Conservation (phyloP, 2,329 filamentous ascomycete genomes). For the Colletotrichum musae region DNA sequence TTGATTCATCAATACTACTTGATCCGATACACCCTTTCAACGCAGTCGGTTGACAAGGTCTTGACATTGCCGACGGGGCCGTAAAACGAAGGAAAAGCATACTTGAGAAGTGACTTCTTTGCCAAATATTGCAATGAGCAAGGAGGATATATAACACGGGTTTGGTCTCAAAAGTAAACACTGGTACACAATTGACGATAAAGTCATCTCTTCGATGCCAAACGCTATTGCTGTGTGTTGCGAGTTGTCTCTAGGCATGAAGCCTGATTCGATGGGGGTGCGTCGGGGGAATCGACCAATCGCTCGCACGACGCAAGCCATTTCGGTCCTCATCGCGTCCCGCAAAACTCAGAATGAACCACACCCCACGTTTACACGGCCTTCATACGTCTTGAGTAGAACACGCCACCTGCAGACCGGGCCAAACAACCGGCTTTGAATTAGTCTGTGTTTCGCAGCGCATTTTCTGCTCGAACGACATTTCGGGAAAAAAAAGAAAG, state of each 20-base stretch:
- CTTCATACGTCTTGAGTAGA: no score
- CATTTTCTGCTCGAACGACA: background rate
- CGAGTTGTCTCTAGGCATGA: background rate
- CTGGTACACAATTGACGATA: no score
- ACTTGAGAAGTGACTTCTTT: no score
- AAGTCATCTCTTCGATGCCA: no score
- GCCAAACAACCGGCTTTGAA: background rate
- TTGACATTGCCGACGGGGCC: background rate
- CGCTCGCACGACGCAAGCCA: conserved; percentile 10
- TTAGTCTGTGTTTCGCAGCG: background rate
- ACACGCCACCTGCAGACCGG: no score
- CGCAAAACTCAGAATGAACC: conserved; percentile 34
- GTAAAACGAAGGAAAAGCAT: no score
- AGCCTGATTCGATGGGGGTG: conserved; percentile 8
- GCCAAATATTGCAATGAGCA: no score
- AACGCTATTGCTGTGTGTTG: background rate
- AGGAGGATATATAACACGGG: no score
- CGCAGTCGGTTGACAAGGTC: background rate
- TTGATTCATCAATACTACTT: background rate
- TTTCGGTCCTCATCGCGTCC: conserved; percentile 21
- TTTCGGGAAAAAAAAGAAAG: background rate
- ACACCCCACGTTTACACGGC: background rate
- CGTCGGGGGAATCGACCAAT: conserved; percentile 33
- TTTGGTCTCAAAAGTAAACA: no score
- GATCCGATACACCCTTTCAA: no score